Conservation (phyloP, 768 basidiomycete species). For the Dioszegia crocea region DNA sequence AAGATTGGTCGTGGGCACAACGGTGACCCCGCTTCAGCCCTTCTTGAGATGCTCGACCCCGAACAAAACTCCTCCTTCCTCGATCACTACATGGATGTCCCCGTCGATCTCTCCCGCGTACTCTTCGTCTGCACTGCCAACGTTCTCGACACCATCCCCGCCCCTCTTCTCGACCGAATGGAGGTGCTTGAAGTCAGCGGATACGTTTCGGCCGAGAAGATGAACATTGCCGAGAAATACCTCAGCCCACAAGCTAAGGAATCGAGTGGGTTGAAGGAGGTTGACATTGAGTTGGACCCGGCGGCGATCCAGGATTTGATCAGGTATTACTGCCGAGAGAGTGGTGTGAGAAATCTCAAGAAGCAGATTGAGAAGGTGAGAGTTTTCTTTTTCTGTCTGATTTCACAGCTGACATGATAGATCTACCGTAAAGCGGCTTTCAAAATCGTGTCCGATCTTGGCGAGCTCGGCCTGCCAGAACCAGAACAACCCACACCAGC, state of each 20-base stretch:
- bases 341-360: constrained; percentile 92
- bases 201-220: constrained; percentile 90
- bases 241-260: constrained; percentile 91
- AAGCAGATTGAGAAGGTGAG: constrained; percentile 95
- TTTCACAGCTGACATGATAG: constrained; percentile 51
- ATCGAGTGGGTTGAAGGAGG: constrained; percentile 75
- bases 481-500: constrained; percentile 49
- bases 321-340: constrained; percentile 95
- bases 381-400: constrained; percentile 12
- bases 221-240: constrained; percentile 78
- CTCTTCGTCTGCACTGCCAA: constrained; percentile 98
- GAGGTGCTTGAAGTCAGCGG: constrained; percentile 92
- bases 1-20: constrained; percentile 82
- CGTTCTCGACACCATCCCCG: constrained; percentile 87
- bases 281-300: constrained; percentile 73
- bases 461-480: constrained; percentile 79
- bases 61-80: constrained; percentile 93
- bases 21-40: constrained; percentile 84
- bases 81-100: constrained; percentile 96
- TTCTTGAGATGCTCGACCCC: constrained; percentile 89
- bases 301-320: constrained; percentile 80
- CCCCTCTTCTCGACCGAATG: constrained; percentile 90
- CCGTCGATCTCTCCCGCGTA: constrained; percentile 90
- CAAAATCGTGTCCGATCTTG: constrained; percentile 82
- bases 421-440: constrained; percentile 95